Conservation (phyloP, 208 protist species). For the Strigomonas culicis region DNA sequence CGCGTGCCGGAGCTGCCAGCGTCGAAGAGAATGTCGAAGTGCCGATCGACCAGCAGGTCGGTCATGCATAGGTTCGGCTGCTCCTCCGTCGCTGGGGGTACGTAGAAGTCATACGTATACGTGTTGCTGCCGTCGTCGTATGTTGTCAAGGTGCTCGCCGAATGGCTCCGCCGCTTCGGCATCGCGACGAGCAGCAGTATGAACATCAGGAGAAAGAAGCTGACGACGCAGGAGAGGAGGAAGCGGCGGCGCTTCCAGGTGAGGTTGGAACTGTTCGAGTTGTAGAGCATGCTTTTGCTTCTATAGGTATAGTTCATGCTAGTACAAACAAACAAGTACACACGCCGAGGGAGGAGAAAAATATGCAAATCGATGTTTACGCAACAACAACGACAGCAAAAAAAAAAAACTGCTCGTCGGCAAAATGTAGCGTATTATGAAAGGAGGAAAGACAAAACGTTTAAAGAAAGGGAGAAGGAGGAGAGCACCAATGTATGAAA, state of each 20-base stretch:
- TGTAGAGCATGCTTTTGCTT: neutral
- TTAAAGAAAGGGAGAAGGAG: neutral
- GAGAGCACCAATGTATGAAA: neutral
- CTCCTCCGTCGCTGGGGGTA: neutral
- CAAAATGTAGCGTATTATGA: neutral
- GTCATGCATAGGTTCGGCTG: neutral
- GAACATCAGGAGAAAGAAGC: slow-evolving; percentile 2
- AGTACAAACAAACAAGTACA: too few relatives aligned
- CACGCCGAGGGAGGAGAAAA: neutral
- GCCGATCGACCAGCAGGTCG: slow-evolving; percentile 13
- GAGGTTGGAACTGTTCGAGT: neutral
- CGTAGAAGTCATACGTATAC: neutral
- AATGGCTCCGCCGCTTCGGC: neutral
- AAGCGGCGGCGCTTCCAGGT: neutral
- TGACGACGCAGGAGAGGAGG: neutral
- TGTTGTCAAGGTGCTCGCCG: neutral
- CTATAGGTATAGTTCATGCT: neutral
- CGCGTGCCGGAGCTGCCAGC: slow-evolving; percentile 72
- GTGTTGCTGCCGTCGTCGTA: slow-evolving; percentile 11
- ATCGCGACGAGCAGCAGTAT: neutral
- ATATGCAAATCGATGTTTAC: neutral
- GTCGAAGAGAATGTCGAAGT: slow-evolving; percentile 61
- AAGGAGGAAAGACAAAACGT: neutral
- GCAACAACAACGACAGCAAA: neutral
- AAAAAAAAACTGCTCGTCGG: neutral